Evolutionary conservation across 164 flowering plant species (phyloP), one percentile per base, ranked within the genome.

Genomic region (Buxus sempervirens): DNA sequence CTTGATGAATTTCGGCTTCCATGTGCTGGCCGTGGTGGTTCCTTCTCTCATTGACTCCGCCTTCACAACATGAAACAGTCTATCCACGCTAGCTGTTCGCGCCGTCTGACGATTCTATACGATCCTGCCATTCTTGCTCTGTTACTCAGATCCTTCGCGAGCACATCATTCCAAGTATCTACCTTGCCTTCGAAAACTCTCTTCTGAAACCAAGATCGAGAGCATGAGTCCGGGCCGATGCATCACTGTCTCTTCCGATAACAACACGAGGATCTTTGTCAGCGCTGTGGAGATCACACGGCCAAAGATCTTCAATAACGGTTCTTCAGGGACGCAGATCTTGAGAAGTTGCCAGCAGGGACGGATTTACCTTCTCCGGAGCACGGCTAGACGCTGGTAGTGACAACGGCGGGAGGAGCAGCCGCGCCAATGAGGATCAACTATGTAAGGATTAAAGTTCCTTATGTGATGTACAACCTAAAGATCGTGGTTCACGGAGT

Each of bases 11-110:
- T 86, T 89, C 45, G 88, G 88, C 38, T 89, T 82, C 77, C 82
- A 73, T 28, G 82, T 81, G 22, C 76, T 85, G 22, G 79, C 88
- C 49, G 54, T 64, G 25, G 84, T 89, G 1, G 79, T 78, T 21
- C 81, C 76, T 0, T 74, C 88, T 2, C 83, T 85, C 57, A 60
- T 78, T 8, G 64, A 64, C 54, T 60, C 67, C 62, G 18, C 58
- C 48, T 26, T 56, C 73, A 28, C 66, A 67, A 54, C 77, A 49
- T 86, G 84, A 81, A 62, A 72, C 54, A 82, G 82, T 16, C 87
- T 87, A 25, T 72, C 74, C 67, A 87, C 94, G n/a, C n/a, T n/a
- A n/a, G 45, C 21, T 87, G 69, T 87, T 85, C 73, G 92, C 91
- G 32, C 84, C 89, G 9, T 53, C 86, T 48, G 88, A 84, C 66